These are phyloP conservation scores for Alnus rubra DNA, from an alignment of 306 rosid genomes.

Conservation along the genomic window DNA sequence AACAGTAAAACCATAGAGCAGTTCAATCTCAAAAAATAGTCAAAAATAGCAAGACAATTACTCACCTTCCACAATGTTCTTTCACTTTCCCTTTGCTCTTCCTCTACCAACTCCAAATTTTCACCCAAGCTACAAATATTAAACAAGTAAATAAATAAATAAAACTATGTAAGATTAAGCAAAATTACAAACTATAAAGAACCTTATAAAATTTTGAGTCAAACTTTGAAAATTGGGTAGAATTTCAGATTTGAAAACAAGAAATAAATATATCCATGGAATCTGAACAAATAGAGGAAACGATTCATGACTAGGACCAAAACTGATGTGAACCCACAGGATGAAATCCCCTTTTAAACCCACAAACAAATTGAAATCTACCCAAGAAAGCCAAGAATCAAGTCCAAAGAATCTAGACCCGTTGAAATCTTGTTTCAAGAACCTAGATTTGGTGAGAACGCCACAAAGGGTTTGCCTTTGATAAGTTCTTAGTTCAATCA, in stretches of 20 bases:
- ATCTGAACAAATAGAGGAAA: neutral
- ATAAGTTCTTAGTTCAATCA: too few species aligned
- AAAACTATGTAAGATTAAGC: too few species aligned
- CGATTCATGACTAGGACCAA: neutral
- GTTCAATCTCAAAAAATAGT: neutral
- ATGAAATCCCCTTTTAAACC: too few species aligned
- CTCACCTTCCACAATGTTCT: conserved; percentile 29
- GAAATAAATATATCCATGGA: neutral
- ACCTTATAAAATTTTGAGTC: neutral
- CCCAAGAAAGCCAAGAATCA: too few species aligned
- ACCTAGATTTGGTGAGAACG: too few species aligned
- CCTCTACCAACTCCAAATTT: conserved; percentile 25
- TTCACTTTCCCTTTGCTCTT: conserved; percentile 35
- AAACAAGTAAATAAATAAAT: neutral
- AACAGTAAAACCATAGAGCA: neutral
- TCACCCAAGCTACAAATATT: neutral
- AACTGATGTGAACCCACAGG: too few species aligned
- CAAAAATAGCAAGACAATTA: conserved; percentile 24
- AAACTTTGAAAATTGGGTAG: neutral
- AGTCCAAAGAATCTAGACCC: too few species aligned
- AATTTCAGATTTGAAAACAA: neutral
- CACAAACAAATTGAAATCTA: too few species aligned
- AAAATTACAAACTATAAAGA: too few species aligned
- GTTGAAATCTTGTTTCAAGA: too few species aligned
- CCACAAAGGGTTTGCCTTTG: too few species aligned